These are phyloP conservation scores for Crepidotus variabilis DNA, from an alignment of 768 basidiomycete species.

Conservation along the genomic window DNA sequence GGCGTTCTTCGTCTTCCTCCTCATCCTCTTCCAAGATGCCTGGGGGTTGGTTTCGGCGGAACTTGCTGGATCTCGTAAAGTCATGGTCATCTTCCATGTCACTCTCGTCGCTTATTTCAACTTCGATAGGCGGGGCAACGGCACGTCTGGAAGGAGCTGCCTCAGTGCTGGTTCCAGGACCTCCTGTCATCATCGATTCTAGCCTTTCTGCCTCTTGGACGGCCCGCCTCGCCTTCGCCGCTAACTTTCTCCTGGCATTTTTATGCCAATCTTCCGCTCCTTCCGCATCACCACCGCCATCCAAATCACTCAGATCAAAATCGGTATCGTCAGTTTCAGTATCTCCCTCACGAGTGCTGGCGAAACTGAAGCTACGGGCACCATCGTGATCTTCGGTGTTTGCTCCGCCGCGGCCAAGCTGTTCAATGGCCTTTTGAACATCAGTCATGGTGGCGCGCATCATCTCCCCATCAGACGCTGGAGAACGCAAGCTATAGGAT, in stretches of 20 bases:
- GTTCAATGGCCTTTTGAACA: conserved; percentile 87
- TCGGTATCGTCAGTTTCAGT: conserved; percentile 56
- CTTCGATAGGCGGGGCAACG: conserved; percentile 22
- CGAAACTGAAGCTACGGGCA: conserved; percentile 72
- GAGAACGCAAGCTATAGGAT: neutral
- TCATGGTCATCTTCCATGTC: conserved; percentile 17
- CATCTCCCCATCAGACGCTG: conserved; percentile 45
- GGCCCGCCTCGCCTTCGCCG: conserved; percentile 62
- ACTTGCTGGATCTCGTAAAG: conserved; percentile 32
- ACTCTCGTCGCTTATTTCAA: conserved; percentile 25
- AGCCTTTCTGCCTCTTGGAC: conserved; percentile 43
- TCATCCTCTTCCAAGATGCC: conserved; percentile 74
- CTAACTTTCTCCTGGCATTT: conserved; percentile 59
- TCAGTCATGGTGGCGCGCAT: conserved; percentile 90
- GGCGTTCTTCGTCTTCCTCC: conserved; percentile 33
- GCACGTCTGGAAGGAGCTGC: conserved; percentile 10
- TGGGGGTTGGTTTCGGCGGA: conserved; percentile 42
- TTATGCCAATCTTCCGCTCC: conserved; percentile 61
- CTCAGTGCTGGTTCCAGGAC: neutral
- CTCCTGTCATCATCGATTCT: conserved; percentile 19
- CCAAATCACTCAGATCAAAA: conserved; percentile 41
- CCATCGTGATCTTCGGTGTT: conserved; percentile 57
- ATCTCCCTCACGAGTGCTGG: conserved; percentile 59
- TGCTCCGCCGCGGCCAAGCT: conserved; percentile 54
- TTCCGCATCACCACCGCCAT: conserved; percentile 30